A percentile compares a stretch with the other conserved stretches of the same genome.
Conservation (phyloP, 768 basidiomycete genomes). For the Paxillus ammoniavirescens region DNA sequence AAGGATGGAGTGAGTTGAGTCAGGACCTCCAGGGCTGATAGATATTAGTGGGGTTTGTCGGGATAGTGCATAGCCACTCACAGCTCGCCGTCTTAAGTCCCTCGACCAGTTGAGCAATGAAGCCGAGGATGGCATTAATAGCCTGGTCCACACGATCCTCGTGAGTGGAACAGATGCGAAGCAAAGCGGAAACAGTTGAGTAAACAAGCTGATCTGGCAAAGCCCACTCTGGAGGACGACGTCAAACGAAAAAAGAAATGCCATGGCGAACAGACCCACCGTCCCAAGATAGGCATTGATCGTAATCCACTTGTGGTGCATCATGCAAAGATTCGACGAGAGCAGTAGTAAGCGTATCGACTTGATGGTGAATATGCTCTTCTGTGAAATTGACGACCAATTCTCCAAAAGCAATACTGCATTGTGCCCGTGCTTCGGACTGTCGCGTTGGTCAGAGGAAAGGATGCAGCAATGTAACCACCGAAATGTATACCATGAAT, state of each 20-base stretch:
- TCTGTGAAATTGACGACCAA: constrained; percentile 65
- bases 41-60: neutral
- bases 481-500: constrained; percentile 54
- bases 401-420: constrained; percentile 82
- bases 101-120: constrained; percentile 56
- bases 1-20: constrained; percentile 77
- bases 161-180: constrained; percentile 60
- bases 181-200: constrained; percentile 72
- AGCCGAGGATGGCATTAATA: constrained; percentile 57
- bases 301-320: constrained; percentile 75
- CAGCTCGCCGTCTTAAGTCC: constrained; percentile 53
- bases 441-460: constrained; percentile 27
- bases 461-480: neutral
- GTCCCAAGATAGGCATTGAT: constrained; percentile 75
- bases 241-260: neutral
- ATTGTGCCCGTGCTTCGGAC: constrained; percentile 72
- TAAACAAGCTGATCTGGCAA: constrained; percentile 83
- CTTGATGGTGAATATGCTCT: constrained; percentile 46
- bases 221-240: constrained; percentile 68
- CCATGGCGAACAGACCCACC: constrained; percentile 41
- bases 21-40: constrained; percentile 64
- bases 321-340: constrained; percentile 70
- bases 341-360: constrained; percentile 52
- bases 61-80: constrained; percentile 33
- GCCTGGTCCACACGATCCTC: constrained; percentile 47